A percentile compares a stretch with the other conserved stretches of the same genome.
Evolutionary conservation across 768 basidiomycete genomes (phyloP).

Genomic region (Flagelloscypha sp.): DNA sequence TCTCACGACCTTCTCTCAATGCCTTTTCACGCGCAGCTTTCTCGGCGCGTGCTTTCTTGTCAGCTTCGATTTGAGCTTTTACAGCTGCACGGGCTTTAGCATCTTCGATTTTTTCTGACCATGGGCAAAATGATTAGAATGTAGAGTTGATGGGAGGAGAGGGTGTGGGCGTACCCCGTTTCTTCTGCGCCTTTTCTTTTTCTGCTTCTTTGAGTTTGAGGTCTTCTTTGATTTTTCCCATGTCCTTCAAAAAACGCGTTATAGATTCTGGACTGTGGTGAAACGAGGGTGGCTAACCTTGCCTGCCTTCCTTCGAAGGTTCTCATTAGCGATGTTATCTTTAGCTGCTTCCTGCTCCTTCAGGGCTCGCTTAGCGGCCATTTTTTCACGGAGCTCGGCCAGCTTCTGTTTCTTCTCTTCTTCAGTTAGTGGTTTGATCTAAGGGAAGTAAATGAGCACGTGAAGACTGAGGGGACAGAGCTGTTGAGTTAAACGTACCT

Average conservation of each 20-base stretch:
- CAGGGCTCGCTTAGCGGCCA: conserved; percentile 68
- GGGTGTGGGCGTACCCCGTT: conserved; percentile 70
- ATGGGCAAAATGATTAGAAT: neutral
- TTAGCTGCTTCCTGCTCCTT: conserved; percentile 69
- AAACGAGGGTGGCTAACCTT: conserved; percentile 37
- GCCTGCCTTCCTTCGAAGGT: conserved; percentile 76
- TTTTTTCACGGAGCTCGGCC: conserved; percentile 67
- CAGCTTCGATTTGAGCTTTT: conserved; percentile 91
- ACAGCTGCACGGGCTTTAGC: conserved; percentile 78
- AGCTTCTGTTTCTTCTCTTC: conserved; percentile 84
- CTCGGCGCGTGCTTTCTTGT: conserved; percentile 83
- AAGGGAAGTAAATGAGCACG: conserved; percentile 3
- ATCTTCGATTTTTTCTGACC: conserved; percentile 82
- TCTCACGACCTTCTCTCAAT: conserved; percentile 65
- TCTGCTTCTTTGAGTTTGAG: conserved; percentile 68
- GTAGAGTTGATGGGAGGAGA: conserved; percentile 1
- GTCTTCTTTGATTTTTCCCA: conserved; percentile 66
- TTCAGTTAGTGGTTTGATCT: conserved; percentile 93
- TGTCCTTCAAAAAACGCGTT: conserved; percentile 40
- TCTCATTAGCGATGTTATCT: conserved; percentile 67
- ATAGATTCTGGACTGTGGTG: neutral
- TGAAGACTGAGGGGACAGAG: neutral
- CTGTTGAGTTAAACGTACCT: conserved; percentile 59
- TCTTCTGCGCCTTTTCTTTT: conserved; percentile 77
- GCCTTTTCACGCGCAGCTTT: conserved; percentile 89